Percentiles rank a stretch among this genome's conserved stretches.
Evolutionary conservation across 352 stramenopile species (phyloP).

Genomic region (Pythium insidiosum): DNA sequence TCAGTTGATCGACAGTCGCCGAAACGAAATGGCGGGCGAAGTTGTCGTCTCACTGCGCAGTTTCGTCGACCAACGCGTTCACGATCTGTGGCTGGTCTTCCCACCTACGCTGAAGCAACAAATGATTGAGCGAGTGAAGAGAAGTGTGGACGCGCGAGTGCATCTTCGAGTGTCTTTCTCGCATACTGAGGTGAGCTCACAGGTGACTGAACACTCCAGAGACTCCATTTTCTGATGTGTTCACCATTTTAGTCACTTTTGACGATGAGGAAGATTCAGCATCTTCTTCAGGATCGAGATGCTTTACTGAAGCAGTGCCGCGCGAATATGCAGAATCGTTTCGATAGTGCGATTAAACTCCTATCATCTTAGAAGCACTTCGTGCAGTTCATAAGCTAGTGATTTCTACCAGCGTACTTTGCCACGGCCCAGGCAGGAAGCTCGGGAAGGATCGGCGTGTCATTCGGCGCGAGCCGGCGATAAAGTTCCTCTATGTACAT

Average conservation of each 20-base stretch:
- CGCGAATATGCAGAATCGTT: too few relatives aligned
- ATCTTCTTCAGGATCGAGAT: too few relatives aligned
- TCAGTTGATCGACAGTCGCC: conserved; percentile 44
- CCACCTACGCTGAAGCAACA: conserved; percentile 55
- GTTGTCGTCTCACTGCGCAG: conserved; percentile 29
- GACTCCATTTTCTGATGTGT: background rate
- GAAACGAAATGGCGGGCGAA: conserved; percentile 41
- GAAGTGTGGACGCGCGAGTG: conserved; percentile 27
- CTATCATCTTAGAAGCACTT: too few relatives aligned
- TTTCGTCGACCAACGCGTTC: conserved; percentile 51
- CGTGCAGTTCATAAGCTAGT: too few relatives aligned
- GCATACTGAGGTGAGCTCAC: conserved; percentile 56
- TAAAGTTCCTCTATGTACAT: conserved; percentile 79
- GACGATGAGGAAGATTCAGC: too few relatives aligned
- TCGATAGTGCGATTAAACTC: too few relatives aligned
- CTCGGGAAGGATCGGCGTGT: conserved; percentile 36
- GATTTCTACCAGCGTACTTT: too few relatives aligned
- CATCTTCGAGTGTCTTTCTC: conserved; percentile 27
- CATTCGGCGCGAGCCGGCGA: conserved; percentile 25
- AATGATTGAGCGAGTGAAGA: conserved; percentile 30
- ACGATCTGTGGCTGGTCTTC: conserved; percentile 46
- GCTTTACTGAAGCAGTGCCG: too few relatives aligned
- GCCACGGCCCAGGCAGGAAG: conserved; percentile 51
- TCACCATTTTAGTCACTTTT: background rate
- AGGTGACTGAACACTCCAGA: too few relatives aligned